Percentiles rank a stretch among this genome's conserved stretches.
Evolutionary conservation across 345 rosid genomes (phyloP).

Genomic region (Gossypium herbaceum): DNA sequence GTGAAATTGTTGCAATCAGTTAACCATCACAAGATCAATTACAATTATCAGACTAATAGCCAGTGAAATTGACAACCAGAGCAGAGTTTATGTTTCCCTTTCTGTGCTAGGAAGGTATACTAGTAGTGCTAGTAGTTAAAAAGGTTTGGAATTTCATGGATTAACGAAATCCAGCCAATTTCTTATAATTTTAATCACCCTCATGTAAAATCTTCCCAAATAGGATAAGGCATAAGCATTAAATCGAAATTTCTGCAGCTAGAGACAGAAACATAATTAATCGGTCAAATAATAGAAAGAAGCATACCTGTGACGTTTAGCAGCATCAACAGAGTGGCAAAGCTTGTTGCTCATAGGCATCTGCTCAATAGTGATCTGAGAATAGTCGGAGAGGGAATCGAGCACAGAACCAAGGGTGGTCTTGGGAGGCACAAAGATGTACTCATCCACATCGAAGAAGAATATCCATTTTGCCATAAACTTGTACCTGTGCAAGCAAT

Average conservation of each 20-base stretch:
- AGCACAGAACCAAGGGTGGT: constrained; percentile 50
- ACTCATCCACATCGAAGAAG: constrained; percentile 92
- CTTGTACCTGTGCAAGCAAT: constrained; percentile 78
- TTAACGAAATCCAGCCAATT: neutral
- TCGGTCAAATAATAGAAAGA: neutral
- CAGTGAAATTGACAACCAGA: neutral
- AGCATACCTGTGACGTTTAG: constrained; percentile 62
- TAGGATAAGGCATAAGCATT: neutral
- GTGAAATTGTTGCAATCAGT: too few species aligned
- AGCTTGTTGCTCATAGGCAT: constrained; percentile 75
- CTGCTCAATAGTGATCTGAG: constrained; percentile 79
- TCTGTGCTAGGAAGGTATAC: neutral
- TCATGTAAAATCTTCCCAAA: neutral
- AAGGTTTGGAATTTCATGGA: neutral
- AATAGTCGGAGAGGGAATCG: constrained; percentile 53
- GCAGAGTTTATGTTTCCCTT: neutral
- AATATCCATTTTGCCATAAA: constrained; percentile 81
- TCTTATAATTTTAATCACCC: neutral
- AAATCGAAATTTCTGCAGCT: neutral
- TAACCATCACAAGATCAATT: neutral
- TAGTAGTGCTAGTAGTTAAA: neutral
- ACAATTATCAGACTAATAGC: neutral
- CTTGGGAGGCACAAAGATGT: constrained; percentile 50
- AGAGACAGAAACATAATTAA: neutral
- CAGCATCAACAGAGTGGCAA: constrained; percentile 61